Evolutionary conservation across 495 filamentous ascomycete genomes (phyloP).

Genomic region (Penicillium silybi): DNA sequence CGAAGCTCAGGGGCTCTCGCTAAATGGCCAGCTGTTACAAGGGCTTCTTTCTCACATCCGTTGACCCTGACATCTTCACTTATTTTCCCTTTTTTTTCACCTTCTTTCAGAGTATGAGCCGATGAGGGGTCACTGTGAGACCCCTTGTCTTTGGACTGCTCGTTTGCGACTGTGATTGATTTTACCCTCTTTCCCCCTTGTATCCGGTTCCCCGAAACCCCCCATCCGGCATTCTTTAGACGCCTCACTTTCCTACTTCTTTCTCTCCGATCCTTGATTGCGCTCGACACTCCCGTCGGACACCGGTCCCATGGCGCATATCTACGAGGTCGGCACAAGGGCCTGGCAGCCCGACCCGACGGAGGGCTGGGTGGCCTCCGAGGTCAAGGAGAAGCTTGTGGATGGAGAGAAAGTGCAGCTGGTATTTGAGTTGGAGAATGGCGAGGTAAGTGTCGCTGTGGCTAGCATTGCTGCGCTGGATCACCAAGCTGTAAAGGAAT

Average conservation of each 20-base stretch:
- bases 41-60: conserved; percentile 17
- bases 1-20: conserved; percentile 45
- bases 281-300: background rate
- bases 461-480: background rate
- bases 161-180: conserved; percentile 18
- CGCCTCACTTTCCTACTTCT: conserved; percentile 4
- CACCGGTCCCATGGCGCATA: conserved; percentile 67
- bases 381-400: conserved; percentile 82
- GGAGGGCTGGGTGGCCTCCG: conserved; percentile 96
- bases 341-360: conserved; percentile 96
- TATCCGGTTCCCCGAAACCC: conserved; percentile 1
- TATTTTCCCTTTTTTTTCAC: conserved; percentile 7
- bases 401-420: conserved; percentile 82
- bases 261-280: background rate
- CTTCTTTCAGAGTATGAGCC: conserved; percentile 25
- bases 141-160: conserved; percentile 29
- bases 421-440: conserved; percentile 83
- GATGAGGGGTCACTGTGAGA: conserved; percentile 27
- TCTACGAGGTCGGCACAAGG: conserved; percentile 93
- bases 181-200: conserved; percentile 6
- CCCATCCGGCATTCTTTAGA: conserved; percentile 2
- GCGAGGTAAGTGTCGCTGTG: conserved; percentile 63
- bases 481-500: background rate
- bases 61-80: background rate
- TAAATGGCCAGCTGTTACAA: conserved; percentile 36